These are phyloP conservation scores for Cavenderia fasciculata DNA, from an alignment of 78 protist species.

Conservation along the genomic window DNA sequence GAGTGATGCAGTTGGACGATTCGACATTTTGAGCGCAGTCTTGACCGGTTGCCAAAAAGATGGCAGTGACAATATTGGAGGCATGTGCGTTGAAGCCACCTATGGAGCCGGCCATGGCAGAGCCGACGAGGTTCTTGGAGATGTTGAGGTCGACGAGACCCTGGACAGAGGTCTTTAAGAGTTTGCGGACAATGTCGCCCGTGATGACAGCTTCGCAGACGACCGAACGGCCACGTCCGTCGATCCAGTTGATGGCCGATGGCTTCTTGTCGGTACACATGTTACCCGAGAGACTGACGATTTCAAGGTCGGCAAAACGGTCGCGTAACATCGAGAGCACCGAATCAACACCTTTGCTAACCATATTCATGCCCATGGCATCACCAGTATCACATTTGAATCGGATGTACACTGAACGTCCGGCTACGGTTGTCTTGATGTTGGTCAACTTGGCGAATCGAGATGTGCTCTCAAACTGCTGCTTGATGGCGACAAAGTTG, in stretches of 20 bases:
- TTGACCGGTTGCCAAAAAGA: constrained; percentile 97
- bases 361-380: constrained; percentile 99
- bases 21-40: constrained; percentile 98
- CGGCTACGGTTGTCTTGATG: constrained; percentile 49
- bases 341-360: constrained; percentile 87
- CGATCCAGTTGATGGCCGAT: constrained; percentile 92
- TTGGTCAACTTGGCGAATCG: constrained; percentile 78
- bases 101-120: constrained; percentile 96
- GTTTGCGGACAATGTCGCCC: constrained; percentile 77
- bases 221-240: constrained; percentile 96
- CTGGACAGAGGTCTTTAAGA: constrained; percentile 90
- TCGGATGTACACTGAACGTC: constrained; percentile 86
- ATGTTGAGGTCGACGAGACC: constrained; percentile 86
- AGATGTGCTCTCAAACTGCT: constrained; percentile 79
- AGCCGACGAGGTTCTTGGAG: constrained; percentile 95
- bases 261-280: constrained; percentile 95
- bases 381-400: constrained; percentile 92
- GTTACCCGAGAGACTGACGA: constrained; percentile 88
- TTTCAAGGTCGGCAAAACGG: constrained; percentile 67
- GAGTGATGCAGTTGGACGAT: constrained; percentile 93
- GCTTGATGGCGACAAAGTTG: constrained; percentile 14
- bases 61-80: constrained; percentile 96
- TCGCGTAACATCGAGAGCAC: constrained; percentile 44
- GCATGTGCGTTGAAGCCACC: constrained; percentile 99
- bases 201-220: constrained; percentile 92